phyloP scores from a whole-genome alignment of 305 asterid species.

The Striga hermonthica region DNA sequence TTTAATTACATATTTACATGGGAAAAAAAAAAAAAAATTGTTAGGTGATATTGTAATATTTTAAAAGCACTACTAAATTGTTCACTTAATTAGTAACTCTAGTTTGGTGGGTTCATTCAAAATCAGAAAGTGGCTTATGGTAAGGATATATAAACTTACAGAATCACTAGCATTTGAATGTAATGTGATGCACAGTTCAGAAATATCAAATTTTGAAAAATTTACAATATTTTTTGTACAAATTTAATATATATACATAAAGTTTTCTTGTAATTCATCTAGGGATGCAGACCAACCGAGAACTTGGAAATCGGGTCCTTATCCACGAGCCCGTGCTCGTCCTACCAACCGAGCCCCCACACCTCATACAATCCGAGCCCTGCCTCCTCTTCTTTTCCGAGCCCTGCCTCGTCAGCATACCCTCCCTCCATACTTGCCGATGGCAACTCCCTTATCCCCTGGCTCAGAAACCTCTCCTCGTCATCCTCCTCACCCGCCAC shows the following conservation, averaged over 20 bases:
- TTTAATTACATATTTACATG: too few relatives aligned
- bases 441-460: slow-evolving; percentile 73
- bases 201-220: too few relatives aligned
- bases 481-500: slow-evolving; percentile 48
- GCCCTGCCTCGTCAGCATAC: slow-evolving; percentile 64
- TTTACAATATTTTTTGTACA: too few relatives aligned
- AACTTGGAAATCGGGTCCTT: slow-evolving; percentile 54
- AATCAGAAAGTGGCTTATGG: too few relatives aligned
- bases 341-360: slow-evolving; percentile 36
- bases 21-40: too few relatives aligned
- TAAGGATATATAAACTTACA: too few relatives aligned
- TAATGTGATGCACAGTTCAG: background rate
- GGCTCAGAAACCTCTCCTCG: slow-evolving; percentile 82
- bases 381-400: slow-evolving; percentile 60
- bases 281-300: slow-evolving; percentile 72
- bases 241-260: background rate
- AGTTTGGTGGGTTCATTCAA: too few relatives aligned
- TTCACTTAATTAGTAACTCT: too few relatives aligned
- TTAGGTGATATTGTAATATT: too few relatives aligned
- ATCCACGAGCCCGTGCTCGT: slow-evolving; percentile 63
- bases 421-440: slow-evolving; percentile 44
- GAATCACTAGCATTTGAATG: background rate
- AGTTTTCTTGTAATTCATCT: slow-evolving; percentile 11
- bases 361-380: slow-evolving; percentile 45
- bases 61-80: too few relatives aligned